Conservation (phyloP, 441 rosid species). For the Gossypium schwendimanii region DNA sequence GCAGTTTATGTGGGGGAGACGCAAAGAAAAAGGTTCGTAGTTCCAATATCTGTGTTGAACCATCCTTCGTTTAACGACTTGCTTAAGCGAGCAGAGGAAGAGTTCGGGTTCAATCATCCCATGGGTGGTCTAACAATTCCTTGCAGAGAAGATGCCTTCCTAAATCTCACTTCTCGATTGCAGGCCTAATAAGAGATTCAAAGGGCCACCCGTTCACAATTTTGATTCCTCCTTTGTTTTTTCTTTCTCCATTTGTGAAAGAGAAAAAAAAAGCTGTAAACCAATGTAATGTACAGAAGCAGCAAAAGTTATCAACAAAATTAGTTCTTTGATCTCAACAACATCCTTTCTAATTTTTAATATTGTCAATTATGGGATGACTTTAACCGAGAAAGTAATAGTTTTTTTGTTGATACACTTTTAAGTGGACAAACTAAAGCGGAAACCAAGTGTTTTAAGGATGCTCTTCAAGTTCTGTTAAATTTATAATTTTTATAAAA, state of each 20-base stretch:
- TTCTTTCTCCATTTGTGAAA: background rate
- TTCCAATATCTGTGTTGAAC: slow-evolving; percentile 34
- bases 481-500: no score
- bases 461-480: no score
- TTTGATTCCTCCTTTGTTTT: background rate
- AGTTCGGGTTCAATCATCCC: slow-evolving; percentile 50
- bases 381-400: background rate
- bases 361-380: background rate
- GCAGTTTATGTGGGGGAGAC: slow-evolving; percentile 44
- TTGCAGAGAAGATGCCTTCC: slow-evolving; percentile 33
- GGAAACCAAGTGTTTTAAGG: no score
- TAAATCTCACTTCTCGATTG: slow-evolving; percentile 27
- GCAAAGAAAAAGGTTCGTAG: slow-evolving; percentile 31
- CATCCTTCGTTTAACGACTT: slow-evolving; percentile 34
- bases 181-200: background rate
- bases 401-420: no score
- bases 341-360: background rate
- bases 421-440: no score
- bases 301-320: background rate
- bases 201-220: background rate
- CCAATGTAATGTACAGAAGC: background rate
- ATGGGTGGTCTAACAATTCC: slow-evolving; percentile 48
- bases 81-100: slow-evolving; percentile 40
- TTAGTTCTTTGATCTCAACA: background rate
- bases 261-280: background rate